A percentile compares a stretch with the other conserved stretches of the same genome.
phyloP scores from a whole-genome alignment of 176 grass and related monocot species.

The Oryza meyeriana region DNA sequence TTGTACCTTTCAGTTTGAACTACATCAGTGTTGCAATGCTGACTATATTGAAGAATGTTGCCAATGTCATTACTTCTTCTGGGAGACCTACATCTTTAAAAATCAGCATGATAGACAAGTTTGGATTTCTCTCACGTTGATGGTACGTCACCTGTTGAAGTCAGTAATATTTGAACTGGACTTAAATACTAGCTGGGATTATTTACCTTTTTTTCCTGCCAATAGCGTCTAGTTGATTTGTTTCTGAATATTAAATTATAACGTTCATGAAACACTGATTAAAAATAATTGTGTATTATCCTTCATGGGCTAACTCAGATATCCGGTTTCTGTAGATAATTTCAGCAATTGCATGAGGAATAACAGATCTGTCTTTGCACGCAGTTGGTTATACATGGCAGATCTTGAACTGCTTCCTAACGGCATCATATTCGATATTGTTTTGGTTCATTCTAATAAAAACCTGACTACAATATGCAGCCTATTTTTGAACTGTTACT shows the following conservation, averaged over 20 bases:
- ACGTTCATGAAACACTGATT: not conserved
- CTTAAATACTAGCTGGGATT: not conserved
- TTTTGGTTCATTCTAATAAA: slow-evolving; percentile 17
- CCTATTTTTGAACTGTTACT: not conserved
- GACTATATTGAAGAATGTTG: slow-evolving; percentile 91
- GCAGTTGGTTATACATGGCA: slow-evolving; percentile 86
- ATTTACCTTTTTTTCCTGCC: not conserved
- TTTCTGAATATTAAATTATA: not conserved
- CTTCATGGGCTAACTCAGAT: slow-evolving; percentile 3
- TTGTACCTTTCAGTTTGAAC: slow-evolving; percentile 73
- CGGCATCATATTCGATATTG: slow-evolving; percentile 95
- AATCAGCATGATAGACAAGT: slow-evolving; percentile 83
- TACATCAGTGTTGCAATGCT: slow-evolving; percentile 98
- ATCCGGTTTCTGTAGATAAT: slow-evolving; percentile 71
- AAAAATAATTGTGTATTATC: not conserved
- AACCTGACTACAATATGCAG: not conserved
- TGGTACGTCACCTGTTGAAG: slow-evolving; percentile 55
- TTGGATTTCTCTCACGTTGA: slow-evolving; percentile 81
- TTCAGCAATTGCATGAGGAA: slow-evolving; percentile 82
- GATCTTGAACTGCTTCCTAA: slow-evolving; percentile 85
- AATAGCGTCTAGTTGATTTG: not conserved
- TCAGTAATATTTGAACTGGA: slow-evolving; percentile 13
- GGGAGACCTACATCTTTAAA: slow-evolving; percentile 92
- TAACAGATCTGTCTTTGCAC: slow-evolving; percentile 92
- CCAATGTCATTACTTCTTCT: slow-evolving; percentile 92